Conservation (phyloP, 352 stramenopile genomes). For the Phytophthora syringae region DNA sequence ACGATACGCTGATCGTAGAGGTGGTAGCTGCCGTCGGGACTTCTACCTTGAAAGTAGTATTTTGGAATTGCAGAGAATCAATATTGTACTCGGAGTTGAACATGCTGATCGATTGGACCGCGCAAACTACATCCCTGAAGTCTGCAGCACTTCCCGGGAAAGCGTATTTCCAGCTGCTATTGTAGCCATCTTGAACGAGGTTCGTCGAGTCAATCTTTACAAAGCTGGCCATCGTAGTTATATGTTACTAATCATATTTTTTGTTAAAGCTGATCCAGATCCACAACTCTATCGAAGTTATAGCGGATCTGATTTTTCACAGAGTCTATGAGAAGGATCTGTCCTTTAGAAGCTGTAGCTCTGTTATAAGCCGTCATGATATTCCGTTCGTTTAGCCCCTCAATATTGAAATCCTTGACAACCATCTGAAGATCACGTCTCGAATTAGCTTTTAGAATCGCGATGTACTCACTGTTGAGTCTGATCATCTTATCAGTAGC, state of each 20-base stretch:
- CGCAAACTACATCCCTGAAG: too few relatives aligned
- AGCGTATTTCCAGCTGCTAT: background rate
- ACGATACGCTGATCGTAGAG: background rate
- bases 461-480: slow-evolving; percentile 34
- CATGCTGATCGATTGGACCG: too few relatives aligned
- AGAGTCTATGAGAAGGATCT: too few relatives aligned
- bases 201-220: background rate
- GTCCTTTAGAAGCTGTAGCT: too few relatives aligned
- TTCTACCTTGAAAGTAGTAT: slow-evolving; percentile 11
- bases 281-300: too few relatives aligned
- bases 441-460: slow-evolving; percentile 39
- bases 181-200: background rate
- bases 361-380: too few relatives aligned
- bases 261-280: too few relatives aligned
- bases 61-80: too few relatives aligned
- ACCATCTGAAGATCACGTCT: slow-evolving; percentile 43
- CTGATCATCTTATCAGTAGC: slow-evolving; percentile 45
- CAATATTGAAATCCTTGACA: slow-evolving; percentile 29
- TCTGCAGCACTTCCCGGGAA: too few relatives aligned
- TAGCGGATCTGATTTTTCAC: too few relatives aligned
- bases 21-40: slow-evolving; percentile 14
- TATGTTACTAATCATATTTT: background rate
- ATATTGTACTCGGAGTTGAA: too few relatives aligned
- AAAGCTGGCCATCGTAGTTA: background rate
- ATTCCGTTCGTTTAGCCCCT: too few relatives aligned